Evolutionary conservation across 371 early-diverging fungal genomes (phyloP).

Genomic region (Apophysomyces trapeziformis): DNA sequence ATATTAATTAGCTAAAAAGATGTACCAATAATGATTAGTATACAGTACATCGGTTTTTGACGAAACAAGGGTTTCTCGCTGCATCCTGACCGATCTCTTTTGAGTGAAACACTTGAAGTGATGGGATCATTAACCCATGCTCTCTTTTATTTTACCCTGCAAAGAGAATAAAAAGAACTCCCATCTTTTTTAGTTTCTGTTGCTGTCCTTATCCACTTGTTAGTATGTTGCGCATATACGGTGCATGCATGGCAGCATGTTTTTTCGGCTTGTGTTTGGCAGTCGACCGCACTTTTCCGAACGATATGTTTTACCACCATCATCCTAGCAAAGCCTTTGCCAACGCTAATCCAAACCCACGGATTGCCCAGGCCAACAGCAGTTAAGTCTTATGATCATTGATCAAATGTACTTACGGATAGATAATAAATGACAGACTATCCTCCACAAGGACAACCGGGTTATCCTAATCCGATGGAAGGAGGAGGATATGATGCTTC

Average conservation of each 20-base stretch:
- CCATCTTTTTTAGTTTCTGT: neutral
- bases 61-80: neutral
- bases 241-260: neutral
- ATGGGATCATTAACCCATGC: neutral
- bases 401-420: neutral
- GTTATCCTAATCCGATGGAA: neutral
- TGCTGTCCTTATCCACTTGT: neutral
- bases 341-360: neutral
- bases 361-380: constrained; percentile 2
- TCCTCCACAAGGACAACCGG: neutral
- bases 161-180: neutral
- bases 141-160: neutral
- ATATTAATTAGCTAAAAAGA: neutral
- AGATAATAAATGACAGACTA: neutral
- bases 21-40: too few relatives aligned
- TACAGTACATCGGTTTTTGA: neutral
- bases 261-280: neutral
- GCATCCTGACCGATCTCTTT: neutral
- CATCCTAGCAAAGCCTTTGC: constrained; percentile 28
- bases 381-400: neutral
- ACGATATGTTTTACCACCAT: constrained; percentile 28
- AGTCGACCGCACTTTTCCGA: constrained; percentile 11
- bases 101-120: neutral
- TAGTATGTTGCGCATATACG: neutral
- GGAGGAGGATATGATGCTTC: neutral